A percentile compares a stretch with the other conserved stretches of the same genome.
Evolutionary conservation across 306 rosid species (phyloP).

Genomic region (Potentilla sterilis): DNA sequence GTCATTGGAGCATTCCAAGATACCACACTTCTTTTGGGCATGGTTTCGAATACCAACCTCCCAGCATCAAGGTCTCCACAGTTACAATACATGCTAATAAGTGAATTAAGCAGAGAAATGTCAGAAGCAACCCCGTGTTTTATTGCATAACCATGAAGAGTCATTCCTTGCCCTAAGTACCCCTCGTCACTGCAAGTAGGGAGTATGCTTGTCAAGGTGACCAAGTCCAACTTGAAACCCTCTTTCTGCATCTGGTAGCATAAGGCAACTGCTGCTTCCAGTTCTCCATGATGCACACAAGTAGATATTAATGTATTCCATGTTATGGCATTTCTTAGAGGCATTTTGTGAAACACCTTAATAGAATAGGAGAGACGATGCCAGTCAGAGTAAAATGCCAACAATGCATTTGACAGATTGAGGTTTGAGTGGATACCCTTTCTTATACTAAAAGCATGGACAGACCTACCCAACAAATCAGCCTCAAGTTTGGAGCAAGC

Average conservation of each 20-base stretch:
- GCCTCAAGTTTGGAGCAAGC: conserved; percentile 40
- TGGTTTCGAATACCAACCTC: conserved; percentile 26
- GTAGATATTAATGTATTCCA: conserved; percentile 36
- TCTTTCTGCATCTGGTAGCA: conserved; percentile 32
- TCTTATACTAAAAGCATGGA: conserved; percentile 29
- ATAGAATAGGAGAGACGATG: conserved; percentile 14
- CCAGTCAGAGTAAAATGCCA: conserved; percentile 33
- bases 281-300: conserved; percentile 15
- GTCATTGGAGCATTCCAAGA: conserved; percentile 40
- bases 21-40: conserved; percentile 29
- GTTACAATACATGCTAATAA: conserved; percentile 35
- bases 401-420: conserved; percentile 31
- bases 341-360: conserved; percentile 17
- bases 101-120: conserved; percentile 32
- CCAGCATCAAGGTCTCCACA: conserved; percentile 36
- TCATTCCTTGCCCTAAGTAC: conserved; percentile 28
- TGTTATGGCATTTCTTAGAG: conserved; percentile 19
- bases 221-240: conserved; percentile 21
- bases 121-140: conserved; percentile 22
- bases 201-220: conserved; percentile 36
- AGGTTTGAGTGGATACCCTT: conserved; percentile 24
- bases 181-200: conserved; percentile 16
- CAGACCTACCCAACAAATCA: conserved; percentile 30
- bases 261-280: conserved; percentile 12
- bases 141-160: conserved; percentile 29